Evolutionary conservation across 768 basidiomycete species (phyloP), one percentile per base, ranked within the genome.

Genomic region (Thelephora ganbajun): DNA sequence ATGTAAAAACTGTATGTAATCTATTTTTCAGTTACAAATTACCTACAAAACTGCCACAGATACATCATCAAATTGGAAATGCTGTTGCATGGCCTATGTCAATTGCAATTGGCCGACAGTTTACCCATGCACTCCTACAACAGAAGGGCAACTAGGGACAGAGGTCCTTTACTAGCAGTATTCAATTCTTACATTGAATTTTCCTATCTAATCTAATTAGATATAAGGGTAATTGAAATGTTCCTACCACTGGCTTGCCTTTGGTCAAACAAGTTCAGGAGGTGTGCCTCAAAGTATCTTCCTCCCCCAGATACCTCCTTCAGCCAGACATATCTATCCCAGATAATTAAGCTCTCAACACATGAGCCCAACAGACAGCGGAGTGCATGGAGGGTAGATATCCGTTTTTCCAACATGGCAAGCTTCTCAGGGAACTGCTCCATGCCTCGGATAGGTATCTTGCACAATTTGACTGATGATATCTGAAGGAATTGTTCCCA

Each of bases 21-120:
- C 44, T 35, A 20, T 35, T 3, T 23, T 22, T 49, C 6, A 23
- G 26, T 12, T 35, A 3, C n/a, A 1, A n/a, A 26, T 7, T 11
- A 41, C 35, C 11, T 26, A 22, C 30, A 11, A 48, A 50, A 46
- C 39, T 47, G 12, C 39, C 36, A 7, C 51, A 88, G 83, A 81
- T 87, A 69, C 83, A 85, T 54, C 69, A 83, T 23, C 83, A 85
- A 49, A 85, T 89, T 51, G 85, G 85, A 12, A 88, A 88, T 56
- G 83, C 85, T 0, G 82, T 88, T 2, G 79, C 86, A 1, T 73
- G 79, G 66, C 80, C 68, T 2, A 65, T 89, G 5, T 71, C 70
- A 13, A 59, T 61, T 18, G 86, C 85, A 0, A 62, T 89, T 6
- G 85, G 82, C 16, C 68, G 75, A 16, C 74, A 83, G 55, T 66